Conservation (phyloP, 2,329 filamentous ascomycete genomes). For the Apiospora aurea region DNA sequence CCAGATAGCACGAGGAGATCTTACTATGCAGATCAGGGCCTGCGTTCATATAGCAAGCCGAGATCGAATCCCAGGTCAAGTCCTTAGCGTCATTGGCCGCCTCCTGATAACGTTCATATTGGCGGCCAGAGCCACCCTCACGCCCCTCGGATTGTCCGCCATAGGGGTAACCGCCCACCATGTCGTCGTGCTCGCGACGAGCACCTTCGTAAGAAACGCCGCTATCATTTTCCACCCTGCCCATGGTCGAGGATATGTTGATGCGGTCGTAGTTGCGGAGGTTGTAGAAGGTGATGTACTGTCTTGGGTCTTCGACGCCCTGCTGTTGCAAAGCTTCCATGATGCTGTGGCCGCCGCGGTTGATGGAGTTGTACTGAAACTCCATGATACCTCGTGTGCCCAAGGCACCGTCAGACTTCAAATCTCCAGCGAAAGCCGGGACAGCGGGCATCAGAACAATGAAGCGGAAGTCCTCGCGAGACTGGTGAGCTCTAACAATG, state of each 20-base stretch:
- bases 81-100: constrained; percentile 64
- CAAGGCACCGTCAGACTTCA: constrained; percentile 74
- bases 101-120: constrained; percentile 76
- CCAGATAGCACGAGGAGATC: not conserved
- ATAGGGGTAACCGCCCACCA: constrained; percentile 54
- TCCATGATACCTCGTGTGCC: constrained; percentile 89
- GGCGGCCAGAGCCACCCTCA: constrained; percentile 46
- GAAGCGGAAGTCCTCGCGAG: constrained; percentile 73
- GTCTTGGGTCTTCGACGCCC: constrained; percentile 70
- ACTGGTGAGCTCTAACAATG: constrained; percentile 72
- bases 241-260: constrained; percentile 71
- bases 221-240: constrained; percentile 63
- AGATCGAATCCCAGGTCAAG: constrained; percentile 76
- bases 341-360: constrained; percentile 78
- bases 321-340: constrained; percentile 71
- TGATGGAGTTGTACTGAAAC: constrained; percentile 83
- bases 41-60: constrained; percentile 82
- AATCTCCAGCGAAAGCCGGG: constrained; percentile 82
- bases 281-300: constrained; percentile 87
- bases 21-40: constrained; percentile 69
- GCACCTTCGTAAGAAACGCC: constrained; percentile 75
- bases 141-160: constrained; percentile 41
- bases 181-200: constrained; percentile 67
- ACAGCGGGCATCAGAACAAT: constrained; percentile 82
- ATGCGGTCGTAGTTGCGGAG: constrained; percentile 85